A percentile compares a stretch with the other conserved stretches of the same genome.
phyloP scores from a whole-genome alignment of 2,329 filamentous ascomycete species.

The Arthroderma sp. region DNA sequence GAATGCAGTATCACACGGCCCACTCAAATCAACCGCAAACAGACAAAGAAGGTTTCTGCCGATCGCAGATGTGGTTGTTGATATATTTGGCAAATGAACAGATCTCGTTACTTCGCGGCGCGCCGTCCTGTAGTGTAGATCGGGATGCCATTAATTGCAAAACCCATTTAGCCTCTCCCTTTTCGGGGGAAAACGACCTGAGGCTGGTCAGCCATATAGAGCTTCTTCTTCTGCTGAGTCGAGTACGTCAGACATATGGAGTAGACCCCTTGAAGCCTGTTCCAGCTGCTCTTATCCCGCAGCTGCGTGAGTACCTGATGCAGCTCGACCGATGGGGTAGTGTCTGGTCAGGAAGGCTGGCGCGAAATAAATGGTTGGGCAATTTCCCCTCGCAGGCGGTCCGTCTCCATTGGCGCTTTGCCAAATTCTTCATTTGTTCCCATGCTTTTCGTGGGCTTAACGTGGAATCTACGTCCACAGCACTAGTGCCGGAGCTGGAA shows the following conservation, averaged over 20 bases:
- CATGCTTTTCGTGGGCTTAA: constrained; percentile 34
- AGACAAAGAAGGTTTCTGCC: constrained; percentile 6
- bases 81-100: constrained; percentile 14
- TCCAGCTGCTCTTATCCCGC: constrained; percentile 8
- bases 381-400: constrained; percentile 37
- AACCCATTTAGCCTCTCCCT: constrained; percentile 31
- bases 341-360: constrained; percentile 14
- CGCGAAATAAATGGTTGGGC: constrained; percentile 27
- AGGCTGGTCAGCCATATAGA: constrained; percentile 9
- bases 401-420: constrained; percentile 36
- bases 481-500: constrained; percentile 11
- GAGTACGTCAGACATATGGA: constrained; percentile 11
- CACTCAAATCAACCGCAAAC: constrained; percentile 7
- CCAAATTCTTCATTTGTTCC: constrained; percentile 35
- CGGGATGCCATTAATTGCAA: constrained; percentile 8
- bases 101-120: constrained; percentile 7
- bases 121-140: constrained; percentile 6
- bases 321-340: constrained; percentile 20
- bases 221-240: constrained; percentile 6
- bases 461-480: constrained; percentile 22
- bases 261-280: constrained; percentile 14
- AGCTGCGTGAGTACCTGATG: constrained; percentile 16
- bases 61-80: constrained; percentile 32
- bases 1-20: constrained; percentile 26
- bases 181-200: constrained; percentile 20